Percentiles rank a stretch among this genome's conserved stretches.
Evolutionary conservation across 1,139 yeast species (phyloP).

Genomic region (Taphrina flavorubra): DNA sequence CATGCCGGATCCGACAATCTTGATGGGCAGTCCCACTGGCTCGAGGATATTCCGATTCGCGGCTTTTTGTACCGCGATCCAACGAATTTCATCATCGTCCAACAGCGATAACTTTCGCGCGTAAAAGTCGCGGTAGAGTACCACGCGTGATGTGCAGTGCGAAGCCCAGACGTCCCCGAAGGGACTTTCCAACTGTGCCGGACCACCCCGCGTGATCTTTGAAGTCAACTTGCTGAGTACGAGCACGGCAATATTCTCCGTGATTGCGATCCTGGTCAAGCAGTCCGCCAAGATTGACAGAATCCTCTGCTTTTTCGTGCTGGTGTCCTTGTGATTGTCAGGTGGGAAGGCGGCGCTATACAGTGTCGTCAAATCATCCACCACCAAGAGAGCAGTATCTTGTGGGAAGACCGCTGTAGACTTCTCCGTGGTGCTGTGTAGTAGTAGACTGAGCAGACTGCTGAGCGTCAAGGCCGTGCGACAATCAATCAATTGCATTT

Average conservation of each 20-base stretch:
- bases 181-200: slow-evolving; percentile 29
- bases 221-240: slow-evolving; percentile 35
- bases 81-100: slow-evolving; percentile 28
- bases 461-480: slow-evolving; percentile 29
- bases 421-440: neutral
- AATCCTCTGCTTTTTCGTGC: slow-evolving; percentile 29
- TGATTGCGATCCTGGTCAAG: slow-evolving; percentile 36
- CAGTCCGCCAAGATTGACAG: slow-evolving; percentile 29
- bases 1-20: slow-evolving; percentile 15
- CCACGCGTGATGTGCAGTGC: slow-evolving; percentile 16
- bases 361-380: slow-evolving; percentile 41
- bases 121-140: slow-evolving; percentile 27
- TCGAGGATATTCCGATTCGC: slow-evolving; percentile 14
- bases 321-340: slow-evolving; percentile 29
- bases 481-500: slow-evolving; percentile 15
- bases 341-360: slow-evolving; percentile 41
- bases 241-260: slow-evolving; percentile 17
- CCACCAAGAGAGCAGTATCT: slow-evolving; percentile 34
- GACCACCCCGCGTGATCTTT: slow-evolving; percentile 16
- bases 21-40: slow-evolving; percentile 13
- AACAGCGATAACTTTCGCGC: neutral
- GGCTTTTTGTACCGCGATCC: slow-evolving; percentile 28
- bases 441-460: slow-evolving; percentile 35
- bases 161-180: slow-evolving; percentile 32
- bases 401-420: neutral